Evolutionary conservation across 805 yeast species (phyloP).

Genomic region (Yamadazyma nakazawae): DNA sequence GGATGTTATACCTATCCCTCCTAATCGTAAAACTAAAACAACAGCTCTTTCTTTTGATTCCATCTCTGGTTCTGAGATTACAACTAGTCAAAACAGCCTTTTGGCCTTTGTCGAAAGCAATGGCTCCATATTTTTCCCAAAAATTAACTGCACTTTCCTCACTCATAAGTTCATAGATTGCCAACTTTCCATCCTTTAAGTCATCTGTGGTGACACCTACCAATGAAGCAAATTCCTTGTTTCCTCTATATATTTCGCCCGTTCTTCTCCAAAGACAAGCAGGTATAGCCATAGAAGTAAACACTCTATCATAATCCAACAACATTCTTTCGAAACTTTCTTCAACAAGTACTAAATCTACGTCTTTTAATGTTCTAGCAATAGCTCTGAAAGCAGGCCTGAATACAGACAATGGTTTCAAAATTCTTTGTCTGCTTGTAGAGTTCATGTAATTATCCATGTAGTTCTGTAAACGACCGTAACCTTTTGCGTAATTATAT

Average conservation of each 20-base stretch:
- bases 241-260: constrained; percentile 92
- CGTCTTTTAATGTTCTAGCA: constrained; percentile 84
- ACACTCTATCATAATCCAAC: constrained; percentile 88
- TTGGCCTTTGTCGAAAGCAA: constrained; percentile 93
- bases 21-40: constrained; percentile 93
- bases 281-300: constrained; percentile 96
- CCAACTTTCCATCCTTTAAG: constrained; percentile 84
- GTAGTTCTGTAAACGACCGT: constrained; percentile 81
- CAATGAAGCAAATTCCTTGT: constrained; percentile 90
- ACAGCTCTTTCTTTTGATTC: constrained; percentile 75
- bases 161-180: constrained; percentile 90
- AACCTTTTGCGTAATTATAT: constrained; percentile 90
- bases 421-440: constrained; percentile 76
- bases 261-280: constrained; percentile 97
- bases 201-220: constrained; percentile 91
- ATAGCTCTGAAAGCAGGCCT: constrained; percentile 93
- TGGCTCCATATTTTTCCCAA: constrained; percentile 96
- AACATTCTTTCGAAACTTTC: constrained; percentile 93
- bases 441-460: constrained; percentile 92
- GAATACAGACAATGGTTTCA: constrained; percentile 80
- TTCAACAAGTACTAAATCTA: constrained; percentile 87
- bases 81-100: constrained; percentile 94
- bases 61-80: constrained; percentile 78
- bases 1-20: constrained; percentile 89
- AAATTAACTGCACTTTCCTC: constrained; percentile 95